A percentile compares a stretch with the other conserved stretches of the same genome.
Conservation (phyloP, 768 basidiomycete genomes). For the Sporobolomyces phaffii region DNA sequence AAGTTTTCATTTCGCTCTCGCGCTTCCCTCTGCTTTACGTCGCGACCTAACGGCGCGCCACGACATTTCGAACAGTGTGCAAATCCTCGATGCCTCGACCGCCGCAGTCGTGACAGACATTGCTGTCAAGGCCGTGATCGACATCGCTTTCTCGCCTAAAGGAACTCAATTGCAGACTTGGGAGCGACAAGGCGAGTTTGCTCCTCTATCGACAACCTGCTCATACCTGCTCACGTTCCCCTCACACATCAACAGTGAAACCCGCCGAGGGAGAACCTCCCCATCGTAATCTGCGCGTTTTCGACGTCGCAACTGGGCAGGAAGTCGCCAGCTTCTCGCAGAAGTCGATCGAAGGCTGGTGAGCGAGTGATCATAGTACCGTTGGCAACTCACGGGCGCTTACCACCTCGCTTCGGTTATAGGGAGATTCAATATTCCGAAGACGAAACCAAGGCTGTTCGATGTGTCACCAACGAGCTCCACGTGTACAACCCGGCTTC, state of each 20-base stretch:
- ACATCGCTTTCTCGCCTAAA: constrained; percentile 84
- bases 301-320: constrained; percentile 74
- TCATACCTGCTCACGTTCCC: not conserved
- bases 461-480: constrained; percentile 71
- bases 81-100: constrained; percentile 68
- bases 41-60: not conserved
- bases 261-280: constrained; percentile 74
- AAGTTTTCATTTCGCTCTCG: not conserved
- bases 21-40: not conserved
- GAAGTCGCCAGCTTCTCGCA: constrained; percentile 82
- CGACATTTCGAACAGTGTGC: constrained; percentile 54
- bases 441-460: constrained; percentile 76
- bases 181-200: constrained; percentile 69
- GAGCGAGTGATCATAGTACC: constrained; percentile 39
- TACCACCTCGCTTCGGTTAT: too few relatives aligned
- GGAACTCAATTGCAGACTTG: constrained; percentile 91
- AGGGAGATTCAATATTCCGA: constrained; percentile 78
- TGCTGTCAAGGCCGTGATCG: constrained; percentile 65
- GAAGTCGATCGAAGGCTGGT: constrained; percentile 85
- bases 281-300: constrained; percentile 90
- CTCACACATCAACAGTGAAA: constrained; percentile 54
- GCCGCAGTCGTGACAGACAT: constrained; percentile 69
- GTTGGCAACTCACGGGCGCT: too few relatives aligned
- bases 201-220: not conserved
- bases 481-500: constrained; percentile 73